A percentile compares a stretch with the other conserved stretches of the same genome.
Evolutionary conservation across 2,329 filamentous ascomycete species (phyloP).

Genomic region (Diaporthe longicolla): DNA sequence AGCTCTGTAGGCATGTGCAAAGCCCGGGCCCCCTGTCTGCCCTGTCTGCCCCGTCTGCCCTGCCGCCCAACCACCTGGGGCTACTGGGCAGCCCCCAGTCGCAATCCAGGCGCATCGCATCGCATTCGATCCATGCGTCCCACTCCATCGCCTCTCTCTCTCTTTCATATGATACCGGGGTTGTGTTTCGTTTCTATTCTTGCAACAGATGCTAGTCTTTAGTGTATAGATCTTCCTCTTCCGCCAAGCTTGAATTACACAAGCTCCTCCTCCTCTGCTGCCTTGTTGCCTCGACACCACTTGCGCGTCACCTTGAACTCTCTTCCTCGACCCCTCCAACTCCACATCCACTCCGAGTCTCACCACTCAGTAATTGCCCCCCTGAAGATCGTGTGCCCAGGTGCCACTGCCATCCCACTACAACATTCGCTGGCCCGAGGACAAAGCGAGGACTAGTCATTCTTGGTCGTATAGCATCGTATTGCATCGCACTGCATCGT

Average conservation of each 20-base stretch:
- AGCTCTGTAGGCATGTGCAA: constrained; percentile 22
- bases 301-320: constrained; percentile 46
- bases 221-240: constrained; percentile 8
- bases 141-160: background rate
- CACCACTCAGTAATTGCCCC: background rate
- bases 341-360: constrained; percentile 1
- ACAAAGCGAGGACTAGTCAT: constrained; percentile 7
- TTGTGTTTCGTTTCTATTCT: constrained; percentile 25
- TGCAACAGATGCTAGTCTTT: constrained; percentile 39
- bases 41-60: background rate
- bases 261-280: constrained; percentile 8
- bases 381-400: background rate
- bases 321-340: background rate
- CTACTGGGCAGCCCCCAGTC: background rate
- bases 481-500: background rate
- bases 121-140: constrained; percentile 21
- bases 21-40: background rate
- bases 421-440: background rate
- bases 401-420: background rate
- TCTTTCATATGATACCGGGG: constrained; percentile 32
- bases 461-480: background rate
- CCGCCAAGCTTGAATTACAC: constrained; percentile 26
- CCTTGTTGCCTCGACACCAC: constrained; percentile 25
- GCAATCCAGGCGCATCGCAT: constrained; percentile 6
- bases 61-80: background rate